Conservation (phyloP, 306 rosid species). For the Carpinus fangiana region DNA sequence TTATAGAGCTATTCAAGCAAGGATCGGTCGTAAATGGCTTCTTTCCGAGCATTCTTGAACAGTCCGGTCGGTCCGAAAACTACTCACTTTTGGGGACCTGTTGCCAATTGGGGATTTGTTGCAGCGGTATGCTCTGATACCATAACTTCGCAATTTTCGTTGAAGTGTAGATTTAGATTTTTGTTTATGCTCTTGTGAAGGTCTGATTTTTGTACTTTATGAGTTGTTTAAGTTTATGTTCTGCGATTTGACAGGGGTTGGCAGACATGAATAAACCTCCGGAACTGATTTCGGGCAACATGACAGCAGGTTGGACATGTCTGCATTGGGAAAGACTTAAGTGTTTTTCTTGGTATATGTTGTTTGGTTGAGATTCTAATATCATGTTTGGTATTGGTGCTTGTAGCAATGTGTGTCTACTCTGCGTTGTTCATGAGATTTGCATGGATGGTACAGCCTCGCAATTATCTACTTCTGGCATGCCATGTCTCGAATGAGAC, state of each 20-base stretch:
- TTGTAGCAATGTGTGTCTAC: constrained; percentile 70
- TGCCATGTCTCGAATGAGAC: constrained; percentile 75
- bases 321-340: constrained; percentile 5
- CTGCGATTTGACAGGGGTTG: constrained; percentile 57
- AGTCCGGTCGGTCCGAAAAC: constrained; percentile 96
- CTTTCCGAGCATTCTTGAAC: constrained; percentile 84
- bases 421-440: constrained; percentile 70
- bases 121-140: constrained; percentile 70
- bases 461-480: constrained; percentile 60
- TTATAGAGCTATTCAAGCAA: background rate
- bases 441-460: constrained; percentile 77
- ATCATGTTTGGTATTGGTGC: constrained; percentile 2
- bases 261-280: constrained; percentile 91
- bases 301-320: constrained; percentile 73
- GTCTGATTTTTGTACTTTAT: background rate
- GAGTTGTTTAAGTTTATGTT: constrained; percentile 13
- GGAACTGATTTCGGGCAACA: constrained; percentile 92
- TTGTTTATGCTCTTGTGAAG: background rate
- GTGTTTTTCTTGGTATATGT: background rate
- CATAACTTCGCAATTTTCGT: background rate
- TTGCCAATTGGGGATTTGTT: constrained; percentile 97
- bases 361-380: constrained; percentile 13
- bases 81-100: constrained; percentile 97
- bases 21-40: constrained; percentile 42
- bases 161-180: background rate